phyloP scores from a whole-genome alignment of 75 land plant species.

The Adiantum capillusveneris region DNA sequence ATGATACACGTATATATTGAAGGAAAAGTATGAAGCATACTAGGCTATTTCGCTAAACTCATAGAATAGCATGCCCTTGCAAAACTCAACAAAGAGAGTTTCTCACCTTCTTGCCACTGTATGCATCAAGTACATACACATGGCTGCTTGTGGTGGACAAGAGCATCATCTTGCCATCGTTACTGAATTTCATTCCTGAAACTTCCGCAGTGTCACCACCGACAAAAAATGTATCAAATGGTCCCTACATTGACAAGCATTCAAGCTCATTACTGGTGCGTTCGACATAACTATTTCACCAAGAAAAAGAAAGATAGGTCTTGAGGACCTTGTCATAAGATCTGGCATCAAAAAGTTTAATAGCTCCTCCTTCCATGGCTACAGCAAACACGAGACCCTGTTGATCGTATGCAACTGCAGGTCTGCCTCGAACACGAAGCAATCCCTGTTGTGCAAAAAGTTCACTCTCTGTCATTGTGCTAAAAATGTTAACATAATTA shows the following conservation, averaged over 20 bases:
- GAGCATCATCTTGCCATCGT: slow-evolving; percentile 93
- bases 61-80: too few species aligned
- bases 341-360: slow-evolving; percentile 92
- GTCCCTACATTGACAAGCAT: slow-evolving; percentile 66
- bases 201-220: slow-evolving; percentile 96
- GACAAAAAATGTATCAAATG: slow-evolving; percentile 92
- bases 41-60: too few species aligned
- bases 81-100: background rate
- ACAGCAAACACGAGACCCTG: slow-evolving; percentile 99
- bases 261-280: too few species aligned
- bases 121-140: slow-evolving; percentile 92
- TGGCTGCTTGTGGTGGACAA: slow-evolving; percentile 86
- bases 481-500: too few species aligned
- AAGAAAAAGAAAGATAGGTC: background rate
- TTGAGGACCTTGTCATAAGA: slow-evolving; percentile 83
- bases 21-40: too few species aligned
- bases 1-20: too few species aligned
- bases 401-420: slow-evolving; percentile 95
- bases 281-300: too few species aligned
- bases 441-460: slow-evolving; percentile 57
- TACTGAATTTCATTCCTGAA: slow-evolving; percentile 92
- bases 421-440: slow-evolving; percentile 77
- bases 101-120: slow-evolving; percentile 83
- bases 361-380: slow-evolving; percentile 99
- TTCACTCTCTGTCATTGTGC: background rate